These are phyloP conservation scores for Fagopyrum esculentum DNA, from an alignment of 148 eudicot genomes.

Conservation along the genomic window DNA sequence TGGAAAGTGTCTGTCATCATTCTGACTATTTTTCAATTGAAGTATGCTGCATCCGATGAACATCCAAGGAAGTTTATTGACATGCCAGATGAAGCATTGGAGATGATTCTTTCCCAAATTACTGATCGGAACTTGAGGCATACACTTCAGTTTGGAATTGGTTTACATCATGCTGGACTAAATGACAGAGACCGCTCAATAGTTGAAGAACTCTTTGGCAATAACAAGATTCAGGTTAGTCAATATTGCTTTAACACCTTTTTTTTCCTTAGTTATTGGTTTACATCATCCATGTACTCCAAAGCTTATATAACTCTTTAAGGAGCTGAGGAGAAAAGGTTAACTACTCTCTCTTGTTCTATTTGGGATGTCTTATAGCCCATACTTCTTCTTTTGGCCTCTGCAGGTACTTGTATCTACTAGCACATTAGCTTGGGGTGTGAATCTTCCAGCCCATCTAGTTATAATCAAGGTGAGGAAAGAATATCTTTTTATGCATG, in stretches of 20 bases:
- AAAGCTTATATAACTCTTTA: neutral
- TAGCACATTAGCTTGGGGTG: conserved; percentile 99
- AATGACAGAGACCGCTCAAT: conserved; percentile 90
- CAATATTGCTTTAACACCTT: neutral
- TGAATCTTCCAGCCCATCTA: conserved; percentile 98
- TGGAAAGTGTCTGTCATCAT: neutral
- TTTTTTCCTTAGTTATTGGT: neutral
- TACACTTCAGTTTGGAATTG: conserved; percentile 95
- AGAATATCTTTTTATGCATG: neutral
- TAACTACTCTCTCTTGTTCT: neutral
- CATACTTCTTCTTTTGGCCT: neutral
- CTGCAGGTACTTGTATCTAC: conserved; percentile 90
- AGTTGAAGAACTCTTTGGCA: conserved; percentile 94
- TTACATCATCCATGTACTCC: neutral
- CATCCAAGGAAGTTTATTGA: conserved; percentile 69
- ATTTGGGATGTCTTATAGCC: neutral
- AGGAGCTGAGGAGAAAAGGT: neutral
- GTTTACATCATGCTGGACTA: conserved; percentile 92
- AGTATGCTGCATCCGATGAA: conserved; percentile 98
- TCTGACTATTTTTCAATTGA: conserved; percentile 3
- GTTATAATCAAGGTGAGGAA: conserved; percentile 57
- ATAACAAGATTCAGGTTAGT: conserved; percentile 72
- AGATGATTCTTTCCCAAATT: conserved; percentile 91
- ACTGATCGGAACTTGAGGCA: conserved; percentile 90
- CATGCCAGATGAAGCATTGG: conserved; percentile 71